Evolutionary conservation across 495 filamentous ascomycete genomes (phyloP).

Genomic region (Parathielavia appendiculata): DNA sequence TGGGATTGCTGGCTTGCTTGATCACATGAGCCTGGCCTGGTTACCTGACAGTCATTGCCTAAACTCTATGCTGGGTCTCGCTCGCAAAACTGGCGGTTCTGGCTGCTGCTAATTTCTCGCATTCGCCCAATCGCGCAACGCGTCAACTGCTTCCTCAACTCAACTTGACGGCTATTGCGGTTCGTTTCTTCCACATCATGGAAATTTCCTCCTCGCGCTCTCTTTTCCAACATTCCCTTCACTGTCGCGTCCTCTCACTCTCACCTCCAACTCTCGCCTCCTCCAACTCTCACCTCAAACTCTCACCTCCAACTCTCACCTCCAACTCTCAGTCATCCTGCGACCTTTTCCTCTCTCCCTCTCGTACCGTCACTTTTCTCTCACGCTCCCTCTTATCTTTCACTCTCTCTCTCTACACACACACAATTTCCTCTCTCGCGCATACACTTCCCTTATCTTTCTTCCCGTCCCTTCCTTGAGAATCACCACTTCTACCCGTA

Average conservation of each 20-base stretch:
- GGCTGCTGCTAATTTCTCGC: not conserved
- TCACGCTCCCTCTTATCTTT: not conserved
- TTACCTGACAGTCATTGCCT: slow-evolving; percentile 14
- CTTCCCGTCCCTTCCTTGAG: not conserved
- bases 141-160: not conserved
- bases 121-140: not conserved
- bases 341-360: not conserved
- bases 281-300: too few species aligned
- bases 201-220: not conserved
- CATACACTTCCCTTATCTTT: not conserved
- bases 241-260: too few species aligned
- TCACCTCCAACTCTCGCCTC: too few species aligned
- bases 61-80: not conserved
- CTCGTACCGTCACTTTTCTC: too few species aligned
- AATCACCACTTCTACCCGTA: too few species aligned
- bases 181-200: not conserved
- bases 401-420: too few species aligned
- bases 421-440: not conserved
- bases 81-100: not conserved
- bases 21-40: slow-evolving; percentile 24
- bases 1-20: slow-evolving; percentile 35
- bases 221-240: too few species aligned
- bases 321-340: too few species aligned
- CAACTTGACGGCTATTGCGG: not conserved
- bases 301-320: too few species aligned